A percentile compares a stretch with the other conserved stretches of the same genome.
phyloP scores from a whole-genome alignment of 169 alveolate genomes.

The Cryptosporidium parvum region DNA sequence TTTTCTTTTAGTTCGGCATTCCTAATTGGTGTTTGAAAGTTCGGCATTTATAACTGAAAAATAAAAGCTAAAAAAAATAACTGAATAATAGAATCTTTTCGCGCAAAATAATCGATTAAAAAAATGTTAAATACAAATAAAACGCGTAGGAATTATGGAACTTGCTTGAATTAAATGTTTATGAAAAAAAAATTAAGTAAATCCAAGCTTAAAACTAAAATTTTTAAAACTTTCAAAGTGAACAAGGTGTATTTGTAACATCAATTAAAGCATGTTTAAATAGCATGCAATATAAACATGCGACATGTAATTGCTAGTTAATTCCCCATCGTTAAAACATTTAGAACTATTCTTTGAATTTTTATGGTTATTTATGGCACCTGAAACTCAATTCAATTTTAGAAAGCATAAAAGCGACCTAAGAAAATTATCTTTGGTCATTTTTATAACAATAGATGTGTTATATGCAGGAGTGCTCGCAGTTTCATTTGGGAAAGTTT shows the following conservation, averaged over 20 bases:
- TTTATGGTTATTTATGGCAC: slow-evolving; percentile 24
- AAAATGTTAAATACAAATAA: too few species aligned
- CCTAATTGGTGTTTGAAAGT: slow-evolving; percentile 20
- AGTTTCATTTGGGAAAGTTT: slow-evolving; percentile 44
- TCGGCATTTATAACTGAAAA: neutral
- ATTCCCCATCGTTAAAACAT: neutral
- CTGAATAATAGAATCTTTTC: neutral
- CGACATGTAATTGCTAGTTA: slow-evolving; percentile 52
- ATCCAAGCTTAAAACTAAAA: neutral
- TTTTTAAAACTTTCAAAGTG: neutral
- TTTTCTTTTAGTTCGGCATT: neutral
- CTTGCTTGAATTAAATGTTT: too few species aligned
- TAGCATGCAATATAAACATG: slow-evolving; percentile 37
- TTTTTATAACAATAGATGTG: slow-evolving; percentile 37
- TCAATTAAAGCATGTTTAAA: neutral
- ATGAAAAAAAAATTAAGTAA: too few species aligned
- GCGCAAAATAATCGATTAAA: neutral
- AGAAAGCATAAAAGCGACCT: slow-evolving; percentile 63
- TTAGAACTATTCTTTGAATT: neutral
- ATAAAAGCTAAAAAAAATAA: too few species aligned
- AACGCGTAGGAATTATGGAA: too few species aligned
- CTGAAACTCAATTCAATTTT: slow-evolving; percentile 42
- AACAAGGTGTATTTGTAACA: neutral
- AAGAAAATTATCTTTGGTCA: slow-evolving; percentile 41
- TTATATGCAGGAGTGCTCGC: slow-evolving; percentile 50